Base-by-base conservation (phyloP, 2,329 filamentous ascomycete genomes). In the Spiromastix sp. region DNA sequence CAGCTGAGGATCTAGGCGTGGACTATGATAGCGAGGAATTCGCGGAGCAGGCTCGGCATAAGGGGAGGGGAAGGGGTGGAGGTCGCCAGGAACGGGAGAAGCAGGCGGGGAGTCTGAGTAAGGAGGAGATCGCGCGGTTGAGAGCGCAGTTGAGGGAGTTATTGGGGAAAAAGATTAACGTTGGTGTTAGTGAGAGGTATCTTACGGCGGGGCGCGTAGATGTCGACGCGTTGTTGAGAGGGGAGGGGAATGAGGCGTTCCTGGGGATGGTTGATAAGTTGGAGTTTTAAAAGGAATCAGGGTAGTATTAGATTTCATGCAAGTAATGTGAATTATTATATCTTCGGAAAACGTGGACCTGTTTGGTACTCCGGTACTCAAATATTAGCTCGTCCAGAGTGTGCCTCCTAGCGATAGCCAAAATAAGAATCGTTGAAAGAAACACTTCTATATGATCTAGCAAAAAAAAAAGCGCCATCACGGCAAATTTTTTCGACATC, bases 11-110 rank as follows among this genome's bases (percentile, higher is more conserved):
- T 44, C 69, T 98, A 0, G 91, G 91, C 1, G 84, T 96, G 0
- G 89, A 95, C 34, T 94, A 93, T 54, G 86, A 96, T 53, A 82
- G 77, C 41, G 86, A 93, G 22, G 85, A 93, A 30, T 80, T 94
- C 42, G 82, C 72, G 28, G 66, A 81, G 45, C 60, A 70, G 25
- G 63, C 61, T 5, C 70, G 67, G 36, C 70, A 71, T 50, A 72
- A 73, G 32, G 80, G 82, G 0, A 71, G 85, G 31, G 86, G 86
- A 4, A 70, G 85, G 22, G 85, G 85, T 5, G 76, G 74, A 25
- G 80, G 81, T 1, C 66, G 84, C 26, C 81, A 80, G 60, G 70
- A 76, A 60, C 83, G 83, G 61, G 81, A 91, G 54, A 76, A 79
- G 50, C 75, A 80, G 59, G 77, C 77, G 5, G 69, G 73, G 33